These are phyloP conservation scores for Arthroderma uncinatum DNA, from an alignment of 2,329 filamentous ascomycete species.

Conservation along the genomic window DNA sequence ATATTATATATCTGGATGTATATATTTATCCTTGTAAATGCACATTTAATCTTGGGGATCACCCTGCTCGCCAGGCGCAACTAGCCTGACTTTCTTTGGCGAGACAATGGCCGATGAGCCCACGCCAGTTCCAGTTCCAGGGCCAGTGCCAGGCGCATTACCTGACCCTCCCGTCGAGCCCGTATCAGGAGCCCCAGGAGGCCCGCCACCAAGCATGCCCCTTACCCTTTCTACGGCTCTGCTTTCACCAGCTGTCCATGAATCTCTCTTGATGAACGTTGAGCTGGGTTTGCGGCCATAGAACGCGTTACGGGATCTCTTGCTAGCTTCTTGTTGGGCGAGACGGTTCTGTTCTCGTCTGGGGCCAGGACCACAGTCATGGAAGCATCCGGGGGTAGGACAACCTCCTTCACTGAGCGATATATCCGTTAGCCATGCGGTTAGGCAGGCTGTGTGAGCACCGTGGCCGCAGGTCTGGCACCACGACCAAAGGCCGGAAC, in stretches of 20 bases:
- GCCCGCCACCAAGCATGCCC: slow-evolving; percentile 29
- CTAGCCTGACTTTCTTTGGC: slow-evolving; percentile 36
- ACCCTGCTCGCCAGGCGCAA: slow-evolving; percentile 34
- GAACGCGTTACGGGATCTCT: slow-evolving; percentile 22
- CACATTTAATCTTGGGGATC: neutral
- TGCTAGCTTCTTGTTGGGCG: slow-evolving; percentile 23
- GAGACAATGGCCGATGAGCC: slow-evolving; percentile 28
- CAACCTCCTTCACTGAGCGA: slow-evolving; percentile 44
- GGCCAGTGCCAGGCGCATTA: slow-evolving; percentile 12
- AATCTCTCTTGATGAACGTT: slow-evolving; percentile 34
- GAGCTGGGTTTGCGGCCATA: slow-evolving; percentile 25
- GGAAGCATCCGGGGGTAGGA: slow-evolving; percentile 48
- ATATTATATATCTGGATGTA: neutral
- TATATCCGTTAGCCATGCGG: slow-evolving; percentile 43
- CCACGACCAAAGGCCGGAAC: slow-evolving; percentile 41
- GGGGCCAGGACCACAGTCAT: slow-evolving; percentile 46
- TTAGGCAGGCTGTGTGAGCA: slow-evolving; percentile 48
- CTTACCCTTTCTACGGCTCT: slow-evolving; percentile 37
- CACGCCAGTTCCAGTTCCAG: slow-evolving; percentile 17
- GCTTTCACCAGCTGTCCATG: slow-evolving; percentile 35
- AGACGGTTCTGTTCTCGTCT: slow-evolving; percentile 33
- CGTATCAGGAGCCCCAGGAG: slow-evolving; percentile 13
- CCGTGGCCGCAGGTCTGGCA: slow-evolving; percentile 52
- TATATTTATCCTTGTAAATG: neutral
- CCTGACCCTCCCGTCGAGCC: slow-evolving; percentile 13